Percentiles rank a stretch among this genome's conserved stretches.
Conservation (phyloP, 495 filamentous ascomycete genomes). For the Parachaetomium inaequale region DNA sequence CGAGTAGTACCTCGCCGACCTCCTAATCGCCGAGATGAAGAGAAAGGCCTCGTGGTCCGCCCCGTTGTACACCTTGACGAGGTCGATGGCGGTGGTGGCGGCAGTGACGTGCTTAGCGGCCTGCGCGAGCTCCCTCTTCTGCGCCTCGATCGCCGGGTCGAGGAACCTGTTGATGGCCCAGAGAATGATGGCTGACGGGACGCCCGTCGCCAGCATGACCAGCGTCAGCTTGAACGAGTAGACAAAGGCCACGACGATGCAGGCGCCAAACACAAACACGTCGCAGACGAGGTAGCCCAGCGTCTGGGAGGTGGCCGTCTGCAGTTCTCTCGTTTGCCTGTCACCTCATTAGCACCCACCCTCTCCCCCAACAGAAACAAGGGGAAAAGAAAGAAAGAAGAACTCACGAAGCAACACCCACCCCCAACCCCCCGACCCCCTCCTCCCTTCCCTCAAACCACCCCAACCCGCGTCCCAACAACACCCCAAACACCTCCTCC, state of each 20-base stretch:
- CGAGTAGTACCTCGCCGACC: conserved; percentile 62
- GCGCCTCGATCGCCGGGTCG: conserved; percentile 61
- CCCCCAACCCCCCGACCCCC: conserved; percentile 69
- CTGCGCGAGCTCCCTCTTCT: conserved; percentile 62
- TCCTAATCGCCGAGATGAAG: conserved; percentile 56
- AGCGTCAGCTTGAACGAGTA: conserved; percentile 83
- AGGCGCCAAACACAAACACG: conserved; percentile 55
- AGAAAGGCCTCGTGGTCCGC: conserved; percentile 63
- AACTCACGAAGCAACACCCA: conserved; percentile 68
- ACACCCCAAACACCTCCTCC: conserved; percentile 57
- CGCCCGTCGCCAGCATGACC: conserved; percentile 72
- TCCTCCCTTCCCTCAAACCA: conserved; percentile 78
- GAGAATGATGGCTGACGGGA: conserved; percentile 60
- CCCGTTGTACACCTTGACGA: conserved; percentile 84
- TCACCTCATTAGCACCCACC: not conserved
- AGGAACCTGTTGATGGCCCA: conserved; percentile 56
- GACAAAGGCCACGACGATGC: conserved; percentile 67
- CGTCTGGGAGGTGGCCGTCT: conserved; percentile 72
- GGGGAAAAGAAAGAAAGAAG: not conserved
- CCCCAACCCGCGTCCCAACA: conserved; percentile 63
- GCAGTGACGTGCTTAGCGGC: conserved; percentile 71
- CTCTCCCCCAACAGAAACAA: not conserved
- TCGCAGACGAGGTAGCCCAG: conserved; percentile 67
- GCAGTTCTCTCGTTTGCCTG: conserved; percentile 74
- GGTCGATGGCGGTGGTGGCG: conserved; percentile 70